Conservation (phyloP, 345 rosid species). For the Brassica nigra region DNA sequence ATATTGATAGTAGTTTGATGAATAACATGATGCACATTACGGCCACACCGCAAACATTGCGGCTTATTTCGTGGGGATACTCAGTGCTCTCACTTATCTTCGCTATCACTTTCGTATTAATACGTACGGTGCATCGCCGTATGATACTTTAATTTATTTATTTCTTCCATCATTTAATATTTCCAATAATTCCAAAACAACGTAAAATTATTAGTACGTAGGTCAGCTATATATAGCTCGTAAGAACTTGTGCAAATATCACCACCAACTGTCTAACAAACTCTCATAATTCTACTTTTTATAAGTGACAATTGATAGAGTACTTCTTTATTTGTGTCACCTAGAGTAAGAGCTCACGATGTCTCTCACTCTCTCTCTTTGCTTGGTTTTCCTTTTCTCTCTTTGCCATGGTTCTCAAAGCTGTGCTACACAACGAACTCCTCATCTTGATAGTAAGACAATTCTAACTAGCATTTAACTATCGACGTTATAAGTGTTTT, state of each 20-base stretch:
- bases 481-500: not conserved
- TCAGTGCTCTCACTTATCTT: constrained; percentile 14
- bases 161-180: not conserved
- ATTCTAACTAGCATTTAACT: not conserved
- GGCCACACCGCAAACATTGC: constrained; percentile 25
- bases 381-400: constrained; percentile 13
- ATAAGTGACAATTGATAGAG: not conserved
- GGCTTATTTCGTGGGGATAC: constrained; percentile 27
- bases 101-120: constrained; percentile 13
- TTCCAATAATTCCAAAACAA: not conserved
- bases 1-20: constrained; percentile 24
- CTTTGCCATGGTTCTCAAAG: constrained; percentile 23
- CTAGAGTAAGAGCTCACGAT: constrained; percentile 18
- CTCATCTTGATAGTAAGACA: constrained; percentile 40
- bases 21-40: constrained; percentile 29
- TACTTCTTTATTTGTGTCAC: not conserved
- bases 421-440: constrained; percentile 14
- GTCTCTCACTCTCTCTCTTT: constrained; percentile 33
- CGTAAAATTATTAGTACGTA: constrained; percentile 9
- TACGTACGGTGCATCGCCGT: constrained; percentile 28
- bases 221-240: constrained; percentile 33
- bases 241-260: constrained; percentile 19
- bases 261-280: not conserved
- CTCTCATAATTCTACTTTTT: not conserved
- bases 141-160: not conserved